Evolutionary conservation across 306 rosid species (phyloP), one percentile per base, ranked within the genome.

Genomic region (Senna tora): DNA sequence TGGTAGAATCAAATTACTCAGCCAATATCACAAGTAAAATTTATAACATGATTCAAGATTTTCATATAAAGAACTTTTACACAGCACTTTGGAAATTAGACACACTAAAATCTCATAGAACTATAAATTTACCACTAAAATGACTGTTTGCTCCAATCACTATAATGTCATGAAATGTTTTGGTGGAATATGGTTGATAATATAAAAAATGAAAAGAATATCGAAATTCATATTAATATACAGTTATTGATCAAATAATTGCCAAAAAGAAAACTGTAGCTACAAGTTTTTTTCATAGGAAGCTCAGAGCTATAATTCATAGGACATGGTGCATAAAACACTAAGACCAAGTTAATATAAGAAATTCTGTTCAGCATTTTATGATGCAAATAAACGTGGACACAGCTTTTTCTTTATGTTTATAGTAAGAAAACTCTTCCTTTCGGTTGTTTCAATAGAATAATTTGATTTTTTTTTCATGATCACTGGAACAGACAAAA

Each of bases 201-300:
- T 19, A 63, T 63, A 42, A 20, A 56, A 56, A 6, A 21, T 64
- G 52, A 42, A 21, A 20, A 49, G 68, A 63, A 41, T 13, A 42
- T 20, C 19, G 42, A 1, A 64, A 1, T 6, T 5, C 5, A n/a
- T 1, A 19, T 19, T 8, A 15, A 20, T 13, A 11, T 60, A 36
- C 45, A 32, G 15, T 19, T 59, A 59, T 32, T 33, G 19, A 59
- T 59, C 14, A 33, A 12, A 32, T 34, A 7, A 32, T 34, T 3
- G 11, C 28, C 22, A 45, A 60, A 36, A 33, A 11, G 11, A 5
- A 15, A 39, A 38, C 4, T 38, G n/a, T 39, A 39, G 32, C 46
- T 19, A 41, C 47, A 10, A 13, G 2, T 62, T 62, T 50, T 11
- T 8, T 20, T 39, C 17, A 4, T 5, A 38, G 8, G 22, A 52